Conservation (phyloP, 768 basidiomycete genomes). For the Agaricus bisporus region DNA sequence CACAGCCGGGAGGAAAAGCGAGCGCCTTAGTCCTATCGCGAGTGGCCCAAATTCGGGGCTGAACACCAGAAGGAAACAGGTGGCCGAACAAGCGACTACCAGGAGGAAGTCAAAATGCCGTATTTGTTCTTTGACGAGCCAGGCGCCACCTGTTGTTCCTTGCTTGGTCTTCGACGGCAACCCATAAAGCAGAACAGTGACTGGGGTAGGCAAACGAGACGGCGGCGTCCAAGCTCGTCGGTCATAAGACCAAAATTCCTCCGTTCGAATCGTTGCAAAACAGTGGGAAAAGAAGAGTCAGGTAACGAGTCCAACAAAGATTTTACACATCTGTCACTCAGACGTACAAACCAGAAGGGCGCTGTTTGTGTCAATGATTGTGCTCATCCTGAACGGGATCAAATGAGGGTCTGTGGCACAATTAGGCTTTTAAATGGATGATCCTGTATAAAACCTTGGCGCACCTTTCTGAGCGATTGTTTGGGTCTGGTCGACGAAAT, state of each 20-base stretch:
- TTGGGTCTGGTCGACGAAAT: too few species aligned
- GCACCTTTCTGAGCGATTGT: not conserved
- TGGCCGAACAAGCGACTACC: too few species aligned
- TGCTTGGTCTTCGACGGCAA: not conserved
- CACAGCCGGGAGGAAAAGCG: too few species aligned
- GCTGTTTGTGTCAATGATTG: not conserved
- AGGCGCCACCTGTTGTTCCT: too few species aligned
- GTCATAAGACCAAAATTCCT: not conserved
- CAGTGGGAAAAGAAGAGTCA: not conserved
- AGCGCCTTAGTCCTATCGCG: not conserved
- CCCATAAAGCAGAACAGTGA: not conserved
- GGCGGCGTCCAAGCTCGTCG: too few species aligned
- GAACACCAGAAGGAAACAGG: not conserved
- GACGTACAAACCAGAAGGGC: not conserved
- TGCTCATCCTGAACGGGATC: not conserved
- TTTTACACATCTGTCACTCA: constrained; percentile 2
- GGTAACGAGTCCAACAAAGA: constrained; percentile 1
- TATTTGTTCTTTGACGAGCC: too few species aligned
- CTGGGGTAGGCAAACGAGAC: too few species aligned
- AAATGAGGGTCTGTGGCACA: not conserved
- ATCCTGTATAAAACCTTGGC: not conserved
- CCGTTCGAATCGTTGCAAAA: not conserved
- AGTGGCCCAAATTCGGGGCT: not conserved
- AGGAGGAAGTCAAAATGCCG: too few species aligned
- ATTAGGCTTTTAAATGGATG: not conserved